These are phyloP conservation scores for Closterium sp. DNA, from an alignment of 139 green algal species.

Conservation along the genomic window DNA sequence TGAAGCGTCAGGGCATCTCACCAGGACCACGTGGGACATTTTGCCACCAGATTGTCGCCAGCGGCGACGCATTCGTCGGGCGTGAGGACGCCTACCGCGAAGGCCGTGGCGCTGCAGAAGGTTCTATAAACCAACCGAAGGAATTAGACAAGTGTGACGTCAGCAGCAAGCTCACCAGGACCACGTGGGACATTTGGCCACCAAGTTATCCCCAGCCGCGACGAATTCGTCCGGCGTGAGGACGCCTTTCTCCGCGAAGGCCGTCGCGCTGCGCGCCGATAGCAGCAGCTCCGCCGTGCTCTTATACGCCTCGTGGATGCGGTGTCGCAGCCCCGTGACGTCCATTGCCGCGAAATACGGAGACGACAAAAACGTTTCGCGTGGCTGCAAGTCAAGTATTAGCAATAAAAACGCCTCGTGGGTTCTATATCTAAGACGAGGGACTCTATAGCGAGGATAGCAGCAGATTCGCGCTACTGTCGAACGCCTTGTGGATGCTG, in stretches of 20 bases:
- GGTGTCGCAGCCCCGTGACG: slow-evolving; percentile 5
- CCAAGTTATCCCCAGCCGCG: slow-evolving; percentile 55
- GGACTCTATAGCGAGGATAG: neutral
- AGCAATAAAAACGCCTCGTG: neutral
- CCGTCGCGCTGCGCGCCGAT: slow-evolving; percentile 20
- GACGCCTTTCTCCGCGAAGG: slow-evolving; percentile 48
- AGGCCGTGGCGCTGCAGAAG: slow-evolving; percentile 1
- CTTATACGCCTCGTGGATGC: slow-evolving; percentile 42
- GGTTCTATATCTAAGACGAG: neutral
- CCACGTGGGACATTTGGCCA: slow-evolving; percentile 61
- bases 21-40: slow-evolving; percentile 62
- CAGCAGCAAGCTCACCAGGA: slow-evolving; percentile 33
- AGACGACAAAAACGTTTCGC: neutral
- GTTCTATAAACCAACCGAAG: neutral
- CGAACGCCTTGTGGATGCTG: neutral
- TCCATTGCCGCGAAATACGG: too few relatives aligned
- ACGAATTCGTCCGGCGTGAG: slow-evolving; percentile 67
- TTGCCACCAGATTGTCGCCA: slow-evolving; percentile 54
- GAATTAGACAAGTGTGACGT: neutral
- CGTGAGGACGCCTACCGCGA: slow-evolving; percentile 55
- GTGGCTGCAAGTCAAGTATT: neutral
- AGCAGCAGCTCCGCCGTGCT: slow-evolving; percentile 28
- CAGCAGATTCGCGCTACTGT: neutral
- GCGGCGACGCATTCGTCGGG: slow-evolving; percentile 62
- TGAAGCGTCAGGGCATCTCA: neutral